Percentiles rank a stretch among this genome's conserved stretches.
Conservation (phyloP, 2,329 filamentous ascomycete genomes). For the Colletotrichum somersetense region DNA sequence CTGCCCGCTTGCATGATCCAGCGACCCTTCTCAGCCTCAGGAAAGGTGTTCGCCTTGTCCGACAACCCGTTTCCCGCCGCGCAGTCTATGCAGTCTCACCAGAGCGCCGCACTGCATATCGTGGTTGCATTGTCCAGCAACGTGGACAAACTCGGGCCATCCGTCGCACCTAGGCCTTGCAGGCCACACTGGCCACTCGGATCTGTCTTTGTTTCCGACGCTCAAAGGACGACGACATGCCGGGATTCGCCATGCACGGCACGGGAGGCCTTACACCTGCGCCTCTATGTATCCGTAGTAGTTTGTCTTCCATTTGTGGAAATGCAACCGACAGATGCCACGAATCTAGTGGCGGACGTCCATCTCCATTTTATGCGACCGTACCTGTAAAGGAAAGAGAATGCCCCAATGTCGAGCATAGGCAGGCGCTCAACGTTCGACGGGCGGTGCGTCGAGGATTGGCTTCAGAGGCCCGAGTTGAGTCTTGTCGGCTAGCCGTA, state of each 20-base stretch:
- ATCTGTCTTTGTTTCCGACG: background rate
- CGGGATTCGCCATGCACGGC: background rate
- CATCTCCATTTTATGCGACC: background rate
- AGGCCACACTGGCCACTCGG: background rate
- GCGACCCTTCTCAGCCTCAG: constrained; percentile 27
- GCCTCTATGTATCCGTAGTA: background rate
- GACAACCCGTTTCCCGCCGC: constrained; percentile 1
- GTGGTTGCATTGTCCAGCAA: constrained; percentile 14
- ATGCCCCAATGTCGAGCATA: constrained; percentile 2
- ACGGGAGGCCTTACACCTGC: background rate
- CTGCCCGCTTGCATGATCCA: background rate
- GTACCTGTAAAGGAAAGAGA: background rate
- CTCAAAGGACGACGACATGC: background rate
- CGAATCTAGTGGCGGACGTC: background rate
- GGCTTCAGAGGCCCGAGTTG: constrained; percentile 13
- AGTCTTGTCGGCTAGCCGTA: constrained; percentile 15
- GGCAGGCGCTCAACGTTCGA: constrained; percentile 9
- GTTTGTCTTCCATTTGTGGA: background rate
- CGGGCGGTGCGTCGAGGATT: constrained; percentile 5
- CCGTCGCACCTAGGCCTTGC: background rate
- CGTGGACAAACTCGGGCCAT: constrained; percentile 6
- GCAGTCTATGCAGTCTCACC: background rate
- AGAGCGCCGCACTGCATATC: constrained; percentile 9
- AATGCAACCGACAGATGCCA: background rate
- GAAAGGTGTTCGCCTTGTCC: constrained; percentile 25